Conservation (phyloP, 148 eudicot species). For the Salicornia ramosissima region DNA sequence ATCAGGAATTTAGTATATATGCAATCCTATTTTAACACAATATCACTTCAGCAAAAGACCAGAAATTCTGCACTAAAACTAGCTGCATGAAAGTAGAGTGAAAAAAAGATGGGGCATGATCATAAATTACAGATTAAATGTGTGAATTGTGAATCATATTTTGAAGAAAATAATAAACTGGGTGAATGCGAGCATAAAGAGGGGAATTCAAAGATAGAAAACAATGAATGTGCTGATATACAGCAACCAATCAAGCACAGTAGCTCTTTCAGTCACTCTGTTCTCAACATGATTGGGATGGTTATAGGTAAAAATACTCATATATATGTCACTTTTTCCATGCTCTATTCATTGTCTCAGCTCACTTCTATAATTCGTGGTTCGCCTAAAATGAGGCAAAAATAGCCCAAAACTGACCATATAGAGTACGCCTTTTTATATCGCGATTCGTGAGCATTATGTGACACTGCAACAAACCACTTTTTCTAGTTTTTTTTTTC, state of each 20-base stretch:
- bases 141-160: slow-evolving; percentile 20
- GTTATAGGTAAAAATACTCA: slow-evolving; percentile 50
- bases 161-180: slow-evolving; percentile 28
- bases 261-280: slow-evolving; percentile 58
- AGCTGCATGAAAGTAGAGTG: slow-evolving; percentile 18
- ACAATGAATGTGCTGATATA: slow-evolving; percentile 1
- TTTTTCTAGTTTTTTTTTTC: too few species aligned
- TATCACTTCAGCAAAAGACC: slow-evolving; percentile 2
- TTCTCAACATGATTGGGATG: slow-evolving; percentile 82
- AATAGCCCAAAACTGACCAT: too few species aligned
- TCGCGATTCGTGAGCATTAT: too few species aligned
- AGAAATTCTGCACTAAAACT: slow-evolving; percentile 1
- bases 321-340: not conserved
- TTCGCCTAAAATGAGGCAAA: too few species aligned
- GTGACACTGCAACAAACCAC: too few species aligned
- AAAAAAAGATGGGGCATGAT: slow-evolving; percentile 9
- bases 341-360: not conserved
- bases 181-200: slow-evolving; percentile 27
- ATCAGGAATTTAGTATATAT: not conserved
- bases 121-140: not conserved
- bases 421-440: too few species aligned
- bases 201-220: slow-evolving; percentile 18
- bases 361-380: too few species aligned
- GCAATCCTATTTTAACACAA: not conserved
- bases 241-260: slow-evolving; percentile 28